Percentiles rank a stretch among this genome's conserved stretches.
Conservation (phyloP, 345 rosid genomes). For the Eucalyptus marginata region DNA sequence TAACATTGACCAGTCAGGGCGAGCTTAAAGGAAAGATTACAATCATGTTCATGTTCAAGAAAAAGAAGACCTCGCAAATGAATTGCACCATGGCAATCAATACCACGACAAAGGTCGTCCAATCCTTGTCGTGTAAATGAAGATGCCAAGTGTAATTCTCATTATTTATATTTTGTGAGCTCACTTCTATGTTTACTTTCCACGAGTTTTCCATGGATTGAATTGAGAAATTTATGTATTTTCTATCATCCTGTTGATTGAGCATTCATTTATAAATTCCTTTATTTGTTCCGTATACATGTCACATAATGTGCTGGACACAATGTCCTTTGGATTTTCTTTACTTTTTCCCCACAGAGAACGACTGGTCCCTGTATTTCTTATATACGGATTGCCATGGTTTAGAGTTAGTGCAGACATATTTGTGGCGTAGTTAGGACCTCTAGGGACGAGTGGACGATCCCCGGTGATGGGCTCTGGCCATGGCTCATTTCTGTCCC, state of each 20-base stretch:
- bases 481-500: neutral
- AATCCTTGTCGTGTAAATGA: neutral
- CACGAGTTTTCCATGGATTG: neutral
- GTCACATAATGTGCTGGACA: neutral
- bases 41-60: neutral
- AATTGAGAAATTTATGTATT: neutral
- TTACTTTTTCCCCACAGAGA: neutral
- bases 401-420: neutral
- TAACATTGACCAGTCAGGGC: neutral
- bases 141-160: neutral
- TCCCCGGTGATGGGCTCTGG: neutral
- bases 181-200: neutral
- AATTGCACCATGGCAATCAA: slow-evolving; percentile 1
- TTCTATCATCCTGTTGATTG: neutral
- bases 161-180: neutral
- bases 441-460: neutral
- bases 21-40: neutral
- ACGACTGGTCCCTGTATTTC: neutral
- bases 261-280: neutral
- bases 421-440: neutral
- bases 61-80: neutral
- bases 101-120: neutral
- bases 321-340: neutral
- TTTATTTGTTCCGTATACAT: neutral
- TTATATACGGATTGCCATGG: neutral